phyloP scores from a whole-genome alignment of 805 yeast species.

The Lipomyces starkeyi region DNA sequence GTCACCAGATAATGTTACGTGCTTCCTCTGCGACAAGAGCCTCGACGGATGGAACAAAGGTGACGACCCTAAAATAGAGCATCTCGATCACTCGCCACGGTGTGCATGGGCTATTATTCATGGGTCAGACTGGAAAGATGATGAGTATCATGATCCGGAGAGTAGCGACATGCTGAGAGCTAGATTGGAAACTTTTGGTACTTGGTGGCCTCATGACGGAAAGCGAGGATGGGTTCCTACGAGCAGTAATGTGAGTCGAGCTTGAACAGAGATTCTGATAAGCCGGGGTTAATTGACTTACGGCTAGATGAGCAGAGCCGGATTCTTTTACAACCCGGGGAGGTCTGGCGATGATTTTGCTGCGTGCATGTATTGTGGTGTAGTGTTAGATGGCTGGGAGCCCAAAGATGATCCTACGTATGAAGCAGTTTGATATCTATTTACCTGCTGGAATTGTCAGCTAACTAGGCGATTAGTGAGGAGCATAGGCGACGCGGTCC shows the following conservation, averaged over 20 bases:
- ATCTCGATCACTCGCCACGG: slow-evolving; percentile 46
- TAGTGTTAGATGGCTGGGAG: slow-evolving; percentile 75
- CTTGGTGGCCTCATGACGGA: slow-evolving; percentile 56
- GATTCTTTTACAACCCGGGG: slow-evolving; percentile 65
- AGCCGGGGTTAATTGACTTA: neutral
- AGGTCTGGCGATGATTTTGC: slow-evolving; percentile 58
- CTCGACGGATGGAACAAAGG: slow-evolving; percentile 63
- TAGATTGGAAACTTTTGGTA: slow-evolving; percentile 47
- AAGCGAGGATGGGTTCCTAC: slow-evolving; percentile 51
- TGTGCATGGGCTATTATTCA: slow-evolving; percentile 48
- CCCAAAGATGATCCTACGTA: slow-evolving; percentile 62
- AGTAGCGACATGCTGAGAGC: slow-evolving; percentile 37
- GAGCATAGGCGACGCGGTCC: slow-evolving; percentile 60
- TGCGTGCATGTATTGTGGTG: slow-evolving; percentile 68
- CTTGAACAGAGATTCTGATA: neutral
- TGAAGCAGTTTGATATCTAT: slow-evolving; percentile 6
- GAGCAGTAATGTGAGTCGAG: slow-evolving; percentile 40
- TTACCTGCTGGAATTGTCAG: neutral
- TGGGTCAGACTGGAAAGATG: slow-evolving; percentile 39
- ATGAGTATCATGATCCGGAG: slow-evolving; percentile 41
- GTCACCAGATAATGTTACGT: slow-evolving; percentile 58
- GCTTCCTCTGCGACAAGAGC: slow-evolving; percentile 62
- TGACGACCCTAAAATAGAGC: slow-evolving; percentile 60
- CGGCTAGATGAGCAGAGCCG: slow-evolving; percentile 58
- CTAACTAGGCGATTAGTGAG: slow-evolving; percentile 31